Conservation (phyloP, 75 land plant genomes). For the Larix kaempferi region DNA sequence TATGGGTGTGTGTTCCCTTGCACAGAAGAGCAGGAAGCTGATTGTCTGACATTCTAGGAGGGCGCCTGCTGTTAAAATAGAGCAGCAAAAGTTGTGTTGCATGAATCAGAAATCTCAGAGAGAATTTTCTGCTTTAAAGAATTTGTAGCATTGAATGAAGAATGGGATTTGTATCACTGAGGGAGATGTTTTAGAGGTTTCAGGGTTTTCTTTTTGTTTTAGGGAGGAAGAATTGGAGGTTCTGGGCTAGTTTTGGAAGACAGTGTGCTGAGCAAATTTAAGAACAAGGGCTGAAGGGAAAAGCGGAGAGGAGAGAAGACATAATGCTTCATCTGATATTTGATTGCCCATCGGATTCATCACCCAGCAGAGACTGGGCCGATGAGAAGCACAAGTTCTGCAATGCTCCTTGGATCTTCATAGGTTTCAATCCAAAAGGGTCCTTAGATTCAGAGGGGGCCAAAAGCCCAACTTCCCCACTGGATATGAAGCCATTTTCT, state of each 20-base stretch:
- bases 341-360: slow-evolving; percentile 4
- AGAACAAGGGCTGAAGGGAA: neutral
- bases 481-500: slow-evolving; percentile 1
- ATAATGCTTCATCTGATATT: neutral
- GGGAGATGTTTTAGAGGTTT: neutral
- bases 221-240: neutral
- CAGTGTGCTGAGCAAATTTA: neutral
- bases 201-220: neutral
- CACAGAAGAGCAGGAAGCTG: neutral
- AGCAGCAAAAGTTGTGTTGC: neutral
- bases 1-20: neutral
- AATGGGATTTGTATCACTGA: neutral
- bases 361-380: neutral
- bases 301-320: neutral
- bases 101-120: neutral
- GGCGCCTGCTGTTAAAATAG: slow-evolving; percentile 3
- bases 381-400: neutral
- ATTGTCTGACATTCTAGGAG: neutral
- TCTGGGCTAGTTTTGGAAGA: no score
- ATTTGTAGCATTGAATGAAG: neutral
- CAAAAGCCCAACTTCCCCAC: slow-evolving; percentile 11
- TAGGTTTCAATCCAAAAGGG: neutral
- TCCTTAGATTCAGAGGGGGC: neutral
- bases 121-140: neutral
- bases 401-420: neutral